Conservation (phyloP, 2,329 filamentous ascomycete genomes). For the Aspergillus udagawae region DNA sequence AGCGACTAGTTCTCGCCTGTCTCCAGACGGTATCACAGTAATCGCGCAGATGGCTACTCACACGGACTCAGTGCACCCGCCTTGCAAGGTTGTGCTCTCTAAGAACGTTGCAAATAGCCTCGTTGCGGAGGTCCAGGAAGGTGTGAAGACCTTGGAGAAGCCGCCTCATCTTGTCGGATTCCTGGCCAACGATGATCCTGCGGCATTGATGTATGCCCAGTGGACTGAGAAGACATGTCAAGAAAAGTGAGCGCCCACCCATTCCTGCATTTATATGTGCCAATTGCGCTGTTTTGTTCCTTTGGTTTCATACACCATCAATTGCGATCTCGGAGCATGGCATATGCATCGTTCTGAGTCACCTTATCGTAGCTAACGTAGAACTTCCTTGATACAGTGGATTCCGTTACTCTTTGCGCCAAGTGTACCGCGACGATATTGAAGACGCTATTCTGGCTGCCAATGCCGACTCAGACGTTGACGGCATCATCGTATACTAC, state of each 20-base stretch:
- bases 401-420: slow-evolving; percentile 81
- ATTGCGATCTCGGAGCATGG: slow-evolving; percentile 14
- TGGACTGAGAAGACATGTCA: slow-evolving; percentile 95
- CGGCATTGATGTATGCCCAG: slow-evolving; percentile 88
- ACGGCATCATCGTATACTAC: slow-evolving; percentile 97
- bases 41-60: slow-evolving; percentile 28
- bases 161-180: slow-evolving; percentile 84
- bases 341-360: slow-evolving; percentile 1
- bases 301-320: slow-evolving; percentile 17
- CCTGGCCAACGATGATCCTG: slow-evolving; percentile 85
- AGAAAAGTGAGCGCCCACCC: slow-evolving; percentile 71
- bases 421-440: slow-evolving; percentile 79
- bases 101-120: slow-evolving; percentile 80
- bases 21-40: slow-evolving; percentile 5
- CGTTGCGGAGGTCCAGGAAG: slow-evolving; percentile 71
- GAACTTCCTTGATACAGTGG: slow-evolving; percentile 54
- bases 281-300: slow-evolving; percentile 9
- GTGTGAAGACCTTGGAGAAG: slow-evolving; percentile 66
- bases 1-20: slow-evolving; percentile 3
- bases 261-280: slow-evolving; percentile 3
- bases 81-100: slow-evolving; percentile 91
- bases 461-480: slow-evolving; percentile 71
- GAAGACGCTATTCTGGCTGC: slow-evolving; percentile 84
- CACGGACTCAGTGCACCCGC: slow-evolving; percentile 25
- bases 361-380: slow-evolving; percentile 18